Evolutionary conservation across 2,329 filamentous ascomycete genomes (phyloP).

Genomic region (Westerdykella ornata): DNA sequence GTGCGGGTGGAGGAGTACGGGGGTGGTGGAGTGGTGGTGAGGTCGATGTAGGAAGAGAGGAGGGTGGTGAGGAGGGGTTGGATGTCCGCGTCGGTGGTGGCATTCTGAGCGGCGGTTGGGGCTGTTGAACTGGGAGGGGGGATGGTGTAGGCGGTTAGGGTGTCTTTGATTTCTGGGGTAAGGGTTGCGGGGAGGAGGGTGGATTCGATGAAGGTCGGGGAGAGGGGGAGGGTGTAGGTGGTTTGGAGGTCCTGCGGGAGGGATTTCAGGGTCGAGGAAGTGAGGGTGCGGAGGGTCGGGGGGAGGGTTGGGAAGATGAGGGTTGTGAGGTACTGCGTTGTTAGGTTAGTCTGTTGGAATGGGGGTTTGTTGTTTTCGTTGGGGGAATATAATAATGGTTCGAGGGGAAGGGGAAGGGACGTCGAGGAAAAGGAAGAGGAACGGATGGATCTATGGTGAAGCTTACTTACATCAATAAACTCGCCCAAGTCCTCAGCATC

Average conservation of each 20-base stretch:
- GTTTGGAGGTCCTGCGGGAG: slow-evolving; percentile 46
- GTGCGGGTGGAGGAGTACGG: slow-evolving; percentile 54
- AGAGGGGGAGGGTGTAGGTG: slow-evolving; percentile 50
- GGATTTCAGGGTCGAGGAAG: slow-evolving; percentile 52
- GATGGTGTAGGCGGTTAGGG: slow-evolving; percentile 60
- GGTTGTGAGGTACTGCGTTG: slow-evolving; percentile 57
- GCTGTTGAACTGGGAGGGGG: too few species aligned
- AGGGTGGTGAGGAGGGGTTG: slow-evolving; percentile 56
- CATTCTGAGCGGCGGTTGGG: too few species aligned
- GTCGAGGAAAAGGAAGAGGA: slow-evolving; percentile 59
- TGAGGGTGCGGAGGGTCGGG: slow-evolving; percentile 52
- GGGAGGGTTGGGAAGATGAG: slow-evolving; percentile 64
- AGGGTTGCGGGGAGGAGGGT: slow-evolving; percentile 44
- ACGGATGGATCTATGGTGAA: slow-evolving; percentile 34
- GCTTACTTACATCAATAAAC: slow-evolving; percentile 66
- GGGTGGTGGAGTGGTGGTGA: slow-evolving; percentile 56
- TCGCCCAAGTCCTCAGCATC: slow-evolving; percentile 66
- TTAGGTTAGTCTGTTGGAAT: background rate
- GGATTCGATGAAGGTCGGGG: slow-evolving; percentile 41
- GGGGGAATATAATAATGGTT: background rate
- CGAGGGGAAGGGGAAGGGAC: slow-evolving; percentile 20
- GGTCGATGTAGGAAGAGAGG: slow-evolving; percentile 55
- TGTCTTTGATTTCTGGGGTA: slow-evolving; percentile 58
- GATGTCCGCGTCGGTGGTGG: slow-evolving; percentile 17
- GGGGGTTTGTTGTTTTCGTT: background rate